Percentiles rank a stretch among this genome's conserved stretches.
Evolutionary conservation across 495 filamentous ascomycete species (phyloP).

Genomic region (Cudoniella acicularis): DNA sequence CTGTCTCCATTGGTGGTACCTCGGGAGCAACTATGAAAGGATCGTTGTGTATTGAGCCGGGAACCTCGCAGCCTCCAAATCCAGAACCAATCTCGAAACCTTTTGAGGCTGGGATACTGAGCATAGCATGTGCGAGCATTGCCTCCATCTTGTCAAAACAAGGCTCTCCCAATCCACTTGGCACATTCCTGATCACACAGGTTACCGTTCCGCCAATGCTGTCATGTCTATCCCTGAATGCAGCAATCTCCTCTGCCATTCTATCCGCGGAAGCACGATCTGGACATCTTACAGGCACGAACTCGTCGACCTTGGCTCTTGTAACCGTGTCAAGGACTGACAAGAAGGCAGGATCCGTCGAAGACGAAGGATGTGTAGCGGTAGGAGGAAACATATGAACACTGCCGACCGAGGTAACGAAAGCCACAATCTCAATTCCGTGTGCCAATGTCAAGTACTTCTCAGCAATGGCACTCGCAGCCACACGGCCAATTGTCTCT

Average conservation of each 20-base stretch:
- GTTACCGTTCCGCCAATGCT: conserved; percentile 96
- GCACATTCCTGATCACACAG: conserved; percentile 90
- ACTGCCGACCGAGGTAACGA: conserved; percentile 79
- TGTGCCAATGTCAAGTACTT: conserved; percentile 82
- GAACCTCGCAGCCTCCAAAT: conserved; percentile 82
- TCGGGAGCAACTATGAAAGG: conserved; percentile 62
- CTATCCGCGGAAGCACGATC: conserved; percentile 54
- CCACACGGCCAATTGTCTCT: conserved; percentile 92
- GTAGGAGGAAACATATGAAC: conserved; percentile 84
- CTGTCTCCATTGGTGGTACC: conserved; percentile 26
- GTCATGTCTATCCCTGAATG: conserved; percentile 76
- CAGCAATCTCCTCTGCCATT: conserved; percentile 80
- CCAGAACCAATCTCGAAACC: conserved; percentile 96
- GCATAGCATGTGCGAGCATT: conserved; percentile 90
- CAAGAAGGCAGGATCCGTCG: conserved; percentile 83
- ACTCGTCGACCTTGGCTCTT: conserved; percentile 76
- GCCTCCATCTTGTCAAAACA: conserved; percentile 97
- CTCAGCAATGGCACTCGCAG: conserved; percentile 92
- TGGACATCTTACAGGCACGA: conserved; percentile 84
- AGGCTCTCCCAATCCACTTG: conserved; percentile 87
- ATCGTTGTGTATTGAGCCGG: conserved; percentile 92
- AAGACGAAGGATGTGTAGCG: conserved; percentile 62
- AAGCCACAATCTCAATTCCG: conserved; percentile 87
- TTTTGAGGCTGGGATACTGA: conserved; percentile 95
- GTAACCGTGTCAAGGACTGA: conserved; percentile 68